These are phyloP conservation scores for Plectosphaerella sp. DNA, from an alignment of 2,329 filamentous ascomycete species.

Conservation along the genomic window DNA sequence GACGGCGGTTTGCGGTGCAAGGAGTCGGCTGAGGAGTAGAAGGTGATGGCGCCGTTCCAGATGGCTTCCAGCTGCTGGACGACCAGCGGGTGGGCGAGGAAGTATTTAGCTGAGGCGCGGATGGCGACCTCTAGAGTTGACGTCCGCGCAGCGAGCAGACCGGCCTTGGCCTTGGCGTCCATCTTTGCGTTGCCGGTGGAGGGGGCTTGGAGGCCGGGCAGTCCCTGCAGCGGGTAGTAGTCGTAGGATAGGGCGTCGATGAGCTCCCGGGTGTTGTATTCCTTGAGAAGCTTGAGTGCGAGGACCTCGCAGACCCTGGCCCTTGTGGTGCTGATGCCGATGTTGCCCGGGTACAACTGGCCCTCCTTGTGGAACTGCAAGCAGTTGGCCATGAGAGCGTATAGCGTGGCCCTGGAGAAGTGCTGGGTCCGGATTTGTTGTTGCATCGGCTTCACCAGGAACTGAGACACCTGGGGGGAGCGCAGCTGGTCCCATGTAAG, in stretches of 20 bases:
- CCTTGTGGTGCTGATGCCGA: constrained; percentile 77
- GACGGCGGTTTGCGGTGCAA: constrained; percentile 61
- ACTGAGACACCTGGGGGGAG: constrained; percentile 94
- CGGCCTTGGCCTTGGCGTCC: constrained; percentile 36
- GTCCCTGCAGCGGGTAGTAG: constrained; percentile 85
- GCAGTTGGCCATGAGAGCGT: constrained; percentile 89
- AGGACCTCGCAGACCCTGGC: constrained; percentile 87
- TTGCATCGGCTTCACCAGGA: constrained; percentile 92
- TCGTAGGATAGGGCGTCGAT: constrained; percentile 95
- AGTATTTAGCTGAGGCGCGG: constrained; percentile 85
- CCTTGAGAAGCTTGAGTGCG: constrained; percentile 83
- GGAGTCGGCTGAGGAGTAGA: constrained; percentile 83
- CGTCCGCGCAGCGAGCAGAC: constrained; percentile 65
- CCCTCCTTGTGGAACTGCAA: constrained; percentile 89
- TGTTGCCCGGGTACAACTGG: constrained; percentile 75
- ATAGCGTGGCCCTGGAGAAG: constrained; percentile 81
- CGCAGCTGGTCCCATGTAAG: constrained; percentile 92
- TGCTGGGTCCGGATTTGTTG: constrained; percentile 79
- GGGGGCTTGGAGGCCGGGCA: constrained; percentile 43
- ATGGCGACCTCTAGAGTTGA: constrained; percentile 93
- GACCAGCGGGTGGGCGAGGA: constrained; percentile 85
- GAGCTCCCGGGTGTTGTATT: constrained; percentile 83
- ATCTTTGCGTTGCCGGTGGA: constrained; percentile 25
- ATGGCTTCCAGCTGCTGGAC: constrained; percentile 95
- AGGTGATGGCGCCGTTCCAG: constrained; percentile 93